These are phyloP conservation scores for Spergularia bocconei DNA, from an alignment of 148 eudicot species.

Conservation along the genomic window DNA sequence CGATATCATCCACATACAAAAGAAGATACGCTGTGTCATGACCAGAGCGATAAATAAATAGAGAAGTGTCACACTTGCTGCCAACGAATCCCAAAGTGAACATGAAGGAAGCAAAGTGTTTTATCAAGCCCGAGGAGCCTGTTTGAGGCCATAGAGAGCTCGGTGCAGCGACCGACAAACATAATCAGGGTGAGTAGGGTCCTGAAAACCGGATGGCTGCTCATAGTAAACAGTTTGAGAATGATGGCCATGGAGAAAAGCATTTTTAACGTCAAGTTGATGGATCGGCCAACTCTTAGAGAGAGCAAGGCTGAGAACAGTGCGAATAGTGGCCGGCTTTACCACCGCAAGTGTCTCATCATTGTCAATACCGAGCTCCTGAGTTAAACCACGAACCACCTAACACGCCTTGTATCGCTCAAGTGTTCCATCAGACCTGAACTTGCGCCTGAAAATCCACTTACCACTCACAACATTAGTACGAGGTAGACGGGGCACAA, in stretches of 20 bases:
- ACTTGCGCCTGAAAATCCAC: neutral
- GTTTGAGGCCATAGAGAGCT: conserved; percentile 16
- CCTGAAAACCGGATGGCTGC: conserved; percentile 9
- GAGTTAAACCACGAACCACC: neutral
- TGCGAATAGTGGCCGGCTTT: neutral
- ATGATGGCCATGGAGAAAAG: no score
- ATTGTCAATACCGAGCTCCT: neutral
- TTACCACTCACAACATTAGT: neutral
- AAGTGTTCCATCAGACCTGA: neutral
- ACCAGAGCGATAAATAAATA: neutral
- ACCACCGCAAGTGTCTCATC: neutral
- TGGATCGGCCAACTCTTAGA: neutral
- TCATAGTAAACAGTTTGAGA: neutral
- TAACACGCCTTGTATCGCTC: neutral
- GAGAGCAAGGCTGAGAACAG: neutral
- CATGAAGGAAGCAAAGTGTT: neutral
- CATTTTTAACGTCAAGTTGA: no score
- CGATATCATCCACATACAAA: conserved; percentile 6
- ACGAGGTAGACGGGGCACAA: no score
- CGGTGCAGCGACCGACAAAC: conserved; percentile 2
- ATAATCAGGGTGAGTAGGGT: neutral
- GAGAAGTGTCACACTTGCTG: neutral
- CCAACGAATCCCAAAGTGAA: neutral
- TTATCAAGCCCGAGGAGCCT: conserved; percentile 14
- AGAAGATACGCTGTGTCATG: neutral